Evolutionary conservation across 768 basidiomycete species (phyloP), one percentile per base, ranked within the genome.

Genomic region (Mycena sanguinolenta): DNA sequence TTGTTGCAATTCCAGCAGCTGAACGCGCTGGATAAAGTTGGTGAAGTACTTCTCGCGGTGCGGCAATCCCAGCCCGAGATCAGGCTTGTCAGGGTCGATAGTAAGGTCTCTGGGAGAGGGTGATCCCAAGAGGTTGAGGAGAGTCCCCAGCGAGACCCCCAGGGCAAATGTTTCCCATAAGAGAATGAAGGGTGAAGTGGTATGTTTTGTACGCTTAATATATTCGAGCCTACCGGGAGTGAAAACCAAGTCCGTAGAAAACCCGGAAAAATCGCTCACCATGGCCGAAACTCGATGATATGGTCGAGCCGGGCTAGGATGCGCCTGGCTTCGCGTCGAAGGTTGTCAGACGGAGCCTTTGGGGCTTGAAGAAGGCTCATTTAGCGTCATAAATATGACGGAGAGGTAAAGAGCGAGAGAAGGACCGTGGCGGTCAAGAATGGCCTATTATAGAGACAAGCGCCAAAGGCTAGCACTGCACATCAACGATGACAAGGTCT

Each of bases 111-210:
- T 73, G 1, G 80, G 80, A 5, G 81, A 76, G 2, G 81, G 82
- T 9, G 82, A 80, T 19, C 83, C 81, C n/a, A 84, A 73, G 25
- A 84, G 78, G 55, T 81, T 78, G 34, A 83, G 75, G 14, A 85
- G 76, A 0, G 81, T 80, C 49, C 76, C 75, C 16, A 83, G 76
- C 2, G 83, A 79, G 17, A 78, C 82, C 19, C 82, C 83, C 55
- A 82, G 80, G 46, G 80, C 75, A 59, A 84, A 77, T 58, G 81
- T 82, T 42, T 81, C 78, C 79, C 81, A 85, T 25, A 84, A 74
- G 16, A 80, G 72, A 16, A 76, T 74, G 34, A 79, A 71, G 5
- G 82, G 74, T 25, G 79, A 78, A 25, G 79, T 73, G 32, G 72
- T 32, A 72, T 49, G 65, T 71, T 42, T 77, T 39, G 54, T 74